phyloP scores from a whole-genome alignment of 1,284 basidiomycete genomes.

The Apiotrichum domesticum region DNA sequence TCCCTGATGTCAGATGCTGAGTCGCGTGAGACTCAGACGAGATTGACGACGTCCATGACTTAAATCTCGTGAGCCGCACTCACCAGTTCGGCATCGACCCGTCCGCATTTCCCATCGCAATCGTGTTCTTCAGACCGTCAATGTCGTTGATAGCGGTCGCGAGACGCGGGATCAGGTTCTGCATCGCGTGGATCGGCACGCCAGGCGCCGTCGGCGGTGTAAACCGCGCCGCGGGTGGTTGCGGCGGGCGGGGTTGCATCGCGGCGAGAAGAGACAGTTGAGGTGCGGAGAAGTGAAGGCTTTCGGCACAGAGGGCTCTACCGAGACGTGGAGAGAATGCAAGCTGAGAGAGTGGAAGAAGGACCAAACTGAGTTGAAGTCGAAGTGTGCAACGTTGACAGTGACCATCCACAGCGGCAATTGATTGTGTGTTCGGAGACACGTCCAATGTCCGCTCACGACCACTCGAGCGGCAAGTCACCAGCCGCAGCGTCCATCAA shows the following conservation, averaged over 20 bases:
- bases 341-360: too few relatives aligned
- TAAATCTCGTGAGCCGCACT: conserved; percentile 4
- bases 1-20: conserved; percentile 25
- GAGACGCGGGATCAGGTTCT: conserved; percentile 34
- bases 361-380: too few relatives aligned
- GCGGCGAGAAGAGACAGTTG: conserved; percentile 1
- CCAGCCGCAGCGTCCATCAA: background rate
- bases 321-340: too few relatives aligned
- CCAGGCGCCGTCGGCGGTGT: conserved; percentile 25
- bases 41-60: too few relatives aligned
- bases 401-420: too few relatives aligned
- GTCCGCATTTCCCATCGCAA: conserved; percentile 30
- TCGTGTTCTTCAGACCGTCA: conserved; percentile 27
- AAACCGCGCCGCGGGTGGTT: conserved; percentile 13
- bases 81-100: conserved; percentile 39
- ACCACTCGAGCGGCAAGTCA: too few relatives aligned
- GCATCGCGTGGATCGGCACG: conserved; percentile 28
- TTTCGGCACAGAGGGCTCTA: too few relatives aligned
- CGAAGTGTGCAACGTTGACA: too few relatives aligned
- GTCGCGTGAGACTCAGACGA: too few relatives aligned
- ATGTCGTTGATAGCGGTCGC: conserved; percentile 43
- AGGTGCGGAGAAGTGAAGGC: too few relatives aligned
- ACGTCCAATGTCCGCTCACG: too few relatives aligned
- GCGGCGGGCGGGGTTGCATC: conserved; percentile 14
- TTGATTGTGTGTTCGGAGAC: too few relatives aligned